Percentiles rank a stretch among this genome's conserved stretches.
Evolutionary conservation across 768 basidiomycete genomes (phyloP).

Genomic region (Rhizopogon vulgaris): DNA sequence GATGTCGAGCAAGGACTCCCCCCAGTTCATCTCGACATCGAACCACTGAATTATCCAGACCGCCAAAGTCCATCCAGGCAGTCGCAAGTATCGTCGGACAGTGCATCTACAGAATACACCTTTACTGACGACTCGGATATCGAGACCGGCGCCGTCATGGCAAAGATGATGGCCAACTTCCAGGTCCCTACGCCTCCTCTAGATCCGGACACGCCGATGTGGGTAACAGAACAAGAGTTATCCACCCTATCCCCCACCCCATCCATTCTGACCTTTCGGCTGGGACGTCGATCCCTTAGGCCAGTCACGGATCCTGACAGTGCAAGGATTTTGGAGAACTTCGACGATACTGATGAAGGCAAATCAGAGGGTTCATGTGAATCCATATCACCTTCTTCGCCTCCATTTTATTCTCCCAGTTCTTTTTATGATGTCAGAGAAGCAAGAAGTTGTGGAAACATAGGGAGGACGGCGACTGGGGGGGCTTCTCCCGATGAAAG

Average conservation of each 20-base stretch:
- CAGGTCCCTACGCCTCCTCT: conserved; percentile 15
- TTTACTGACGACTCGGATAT: conserved; percentile 23
- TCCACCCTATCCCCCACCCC: conserved; percentile 13
- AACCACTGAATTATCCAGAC: conserved; percentile 8
- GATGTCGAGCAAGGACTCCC: neutral
- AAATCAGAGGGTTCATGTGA: conserved; percentile 8
- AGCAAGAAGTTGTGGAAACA: conserved; percentile 17
- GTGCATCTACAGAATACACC: conserved; percentile 23
- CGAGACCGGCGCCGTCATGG: conserved; percentile 22
- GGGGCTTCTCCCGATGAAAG: neutral
- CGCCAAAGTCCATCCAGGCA: conserved; percentile 11
- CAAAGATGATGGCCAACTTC: conserved; percentile 26
- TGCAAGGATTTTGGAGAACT: conserved; percentile 11
- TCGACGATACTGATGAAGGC: conserved; percentile 13
- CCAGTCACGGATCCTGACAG: conserved; percentile 24
- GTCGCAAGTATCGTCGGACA: conserved; percentile 20
- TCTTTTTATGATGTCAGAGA: conserved; percentile 2
- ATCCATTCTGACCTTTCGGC: conserved; percentile 25
- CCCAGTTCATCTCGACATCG: conserved; percentile 4
- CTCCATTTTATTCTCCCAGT: conserved; percentile 1
- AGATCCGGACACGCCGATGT: neutral
- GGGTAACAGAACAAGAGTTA: neutral
- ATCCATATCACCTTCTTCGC: conserved; percentile 3
- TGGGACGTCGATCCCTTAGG: conserved; percentile 17
- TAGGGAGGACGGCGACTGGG: neutral